Evolutionary conservation across 768 basidiomycete species (phyloP).

Genomic region (Boletus rubroflammeus): DNA sequence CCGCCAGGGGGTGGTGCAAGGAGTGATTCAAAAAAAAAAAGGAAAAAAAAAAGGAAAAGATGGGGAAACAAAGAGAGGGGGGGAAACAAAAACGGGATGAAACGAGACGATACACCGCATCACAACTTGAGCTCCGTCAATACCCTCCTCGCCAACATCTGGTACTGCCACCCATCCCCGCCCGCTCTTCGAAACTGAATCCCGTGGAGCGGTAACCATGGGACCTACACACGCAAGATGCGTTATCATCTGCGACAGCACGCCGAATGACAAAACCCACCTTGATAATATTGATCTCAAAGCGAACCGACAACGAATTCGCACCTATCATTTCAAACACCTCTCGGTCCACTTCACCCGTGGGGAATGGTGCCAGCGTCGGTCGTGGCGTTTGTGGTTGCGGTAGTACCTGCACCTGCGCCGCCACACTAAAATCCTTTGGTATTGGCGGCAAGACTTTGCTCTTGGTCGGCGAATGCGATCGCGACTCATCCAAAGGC

Average conservation of each 20-base stretch:
- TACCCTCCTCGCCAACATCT: constrained; percentile 88
- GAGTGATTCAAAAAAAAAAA: not conserved
- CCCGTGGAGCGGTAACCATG: constrained; percentile 89
- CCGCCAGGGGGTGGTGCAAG: constrained; percentile 12
- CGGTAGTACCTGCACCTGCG: constrained; percentile 8
- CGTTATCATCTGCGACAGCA: not conserved
- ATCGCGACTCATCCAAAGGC: constrained; percentile 35
- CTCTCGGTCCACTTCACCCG: constrained; percentile 63
- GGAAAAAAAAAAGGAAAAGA: not conserved
- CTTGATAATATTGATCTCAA: constrained; percentile 97
- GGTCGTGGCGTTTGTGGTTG: constrained; percentile 36
- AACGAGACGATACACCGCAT: constrained; percentile 15
- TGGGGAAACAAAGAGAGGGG: not conserved
- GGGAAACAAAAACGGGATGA: not conserved
- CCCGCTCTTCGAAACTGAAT: constrained; percentile 90
- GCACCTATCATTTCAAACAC: constrained; percentile 71
- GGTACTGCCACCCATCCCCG: constrained; percentile 96
- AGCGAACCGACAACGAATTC: constrained; percentile 83
- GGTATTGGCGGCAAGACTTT: constrained; percentile 80
- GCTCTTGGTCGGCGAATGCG: constrained; percentile 51
- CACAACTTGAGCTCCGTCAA: constrained; percentile 85
- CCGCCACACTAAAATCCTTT: constrained; percentile 52
- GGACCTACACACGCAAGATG: constrained; percentile 53
- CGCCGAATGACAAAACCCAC: constrained; percentile 39
- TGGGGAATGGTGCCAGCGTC: constrained; percentile 50